These are phyloP conservation scores for Blastobotrys proliferans DNA, from an alignment of 1,139 yeast species.

Conservation along the genomic window DNA sequence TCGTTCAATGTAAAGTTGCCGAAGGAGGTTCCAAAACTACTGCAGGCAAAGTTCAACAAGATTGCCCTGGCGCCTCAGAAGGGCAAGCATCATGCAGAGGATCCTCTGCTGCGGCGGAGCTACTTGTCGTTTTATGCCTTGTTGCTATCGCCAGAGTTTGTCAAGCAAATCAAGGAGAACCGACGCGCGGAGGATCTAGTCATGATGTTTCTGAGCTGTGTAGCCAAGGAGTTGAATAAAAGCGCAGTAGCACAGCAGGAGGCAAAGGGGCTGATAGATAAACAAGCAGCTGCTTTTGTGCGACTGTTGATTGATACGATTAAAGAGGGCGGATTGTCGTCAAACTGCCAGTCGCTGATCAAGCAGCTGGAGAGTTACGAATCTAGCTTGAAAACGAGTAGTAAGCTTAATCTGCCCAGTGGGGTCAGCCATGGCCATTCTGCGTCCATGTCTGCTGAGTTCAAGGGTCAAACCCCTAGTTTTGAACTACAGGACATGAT, in stretches of 20 bases:
- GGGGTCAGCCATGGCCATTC: background rate
- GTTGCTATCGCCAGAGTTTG: slow-evolving; percentile 49
- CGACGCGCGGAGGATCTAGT: slow-evolving; percentile 60
- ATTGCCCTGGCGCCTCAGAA: slow-evolving; percentile 48
- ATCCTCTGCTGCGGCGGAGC: slow-evolving; percentile 41
- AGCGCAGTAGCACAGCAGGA: slow-evolving; percentile 43
- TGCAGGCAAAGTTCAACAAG: slow-evolving; percentile 48
- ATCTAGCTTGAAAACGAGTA: slow-evolving; percentile 36
- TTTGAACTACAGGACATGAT: slow-evolving; percentile 30
- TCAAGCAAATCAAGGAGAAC: slow-evolving; percentile 39
- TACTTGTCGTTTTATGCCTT: slow-evolving; percentile 62
- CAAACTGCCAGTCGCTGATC: slow-evolving; percentile 27
- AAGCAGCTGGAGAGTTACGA: slow-evolving; percentile 33
- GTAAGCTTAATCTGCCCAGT: slow-evolving; percentile 27
- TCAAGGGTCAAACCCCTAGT: slow-evolving; percentile 20
- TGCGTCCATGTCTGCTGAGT: background rate
- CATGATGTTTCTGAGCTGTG: slow-evolving; percentile 59
- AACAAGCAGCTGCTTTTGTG: slow-evolving; percentile 57
- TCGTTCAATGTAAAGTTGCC: slow-evolving; percentile 40
- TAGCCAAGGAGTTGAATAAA: slow-evolving; percentile 60
- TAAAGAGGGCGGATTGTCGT: slow-evolving; percentile 32
- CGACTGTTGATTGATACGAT: slow-evolving; percentile 49
- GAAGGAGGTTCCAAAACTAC: slow-evolving; percentile 42
- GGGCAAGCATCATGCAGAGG: slow-evolving; percentile 26
- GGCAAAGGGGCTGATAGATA: slow-evolving; percentile 46